These are phyloP conservation scores for Geum urbanum DNA, from an alignment of 306 rosid species.

Conservation along the genomic window DNA sequence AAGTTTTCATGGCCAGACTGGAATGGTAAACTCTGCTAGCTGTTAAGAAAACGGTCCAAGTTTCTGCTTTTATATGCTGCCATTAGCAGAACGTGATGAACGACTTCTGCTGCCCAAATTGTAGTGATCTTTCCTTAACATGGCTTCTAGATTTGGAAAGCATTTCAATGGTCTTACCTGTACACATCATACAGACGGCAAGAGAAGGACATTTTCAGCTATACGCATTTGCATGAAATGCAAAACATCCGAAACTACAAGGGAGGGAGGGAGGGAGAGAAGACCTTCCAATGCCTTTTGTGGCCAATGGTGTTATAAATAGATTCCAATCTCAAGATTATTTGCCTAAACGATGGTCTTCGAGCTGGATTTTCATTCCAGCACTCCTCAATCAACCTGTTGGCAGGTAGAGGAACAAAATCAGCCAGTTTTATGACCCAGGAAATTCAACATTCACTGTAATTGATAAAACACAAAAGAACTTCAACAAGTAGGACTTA, in stretches of 20 bases:
- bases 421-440: conserved; percentile 11
- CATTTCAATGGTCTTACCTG: conserved; percentile 87
- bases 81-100: conserved; percentile 52
- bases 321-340: conserved; percentile 62
- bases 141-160: conserved; percentile 73
- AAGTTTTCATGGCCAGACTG: conserved; percentile 17
- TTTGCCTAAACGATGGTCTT: conserved; percentile 87
- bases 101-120: conserved; percentile 44
- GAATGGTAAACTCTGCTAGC: conserved; percentile 5
- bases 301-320: conserved; percentile 53
- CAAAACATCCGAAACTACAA: too few relatives aligned
- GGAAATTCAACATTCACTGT: not conserved
- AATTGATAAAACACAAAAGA: not conserved
- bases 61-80: conserved; percentile 27
- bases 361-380: conserved; percentile 83
- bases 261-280: conserved; percentile 14
- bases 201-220: conserved; percentile 12
- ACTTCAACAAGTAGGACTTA: conserved; percentile 31
- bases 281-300: conserved; percentile 84
- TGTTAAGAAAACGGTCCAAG: conserved; percentile 13
- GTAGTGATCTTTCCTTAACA: conserved; percentile 54
- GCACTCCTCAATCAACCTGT: conserved; percentile 83
- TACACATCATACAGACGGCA: conserved; percentile 18
- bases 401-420: conserved; percentile 18
- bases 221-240: not conserved